Conservation (phyloP, 2,329 filamentous ascomycete species). For the Corniculantispora saksenae region DNA sequence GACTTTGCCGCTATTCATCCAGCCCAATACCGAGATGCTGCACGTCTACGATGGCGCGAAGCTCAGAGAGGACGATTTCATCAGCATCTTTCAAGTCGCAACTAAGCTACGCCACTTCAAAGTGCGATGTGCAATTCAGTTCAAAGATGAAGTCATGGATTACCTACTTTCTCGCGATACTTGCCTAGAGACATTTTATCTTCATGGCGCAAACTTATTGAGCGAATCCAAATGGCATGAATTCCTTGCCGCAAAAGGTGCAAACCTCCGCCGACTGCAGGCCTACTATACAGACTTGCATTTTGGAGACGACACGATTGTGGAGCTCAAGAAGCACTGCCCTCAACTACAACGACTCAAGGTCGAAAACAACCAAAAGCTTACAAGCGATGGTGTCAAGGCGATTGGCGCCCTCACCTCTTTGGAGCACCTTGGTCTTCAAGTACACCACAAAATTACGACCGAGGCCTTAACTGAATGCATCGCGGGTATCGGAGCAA, state of each 20-base stretch:
- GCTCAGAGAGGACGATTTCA: slow-evolving; percentile 73
- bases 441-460: slow-evolving; percentile 59
- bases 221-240: slow-evolving; percentile 73
- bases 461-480: slow-evolving; percentile 61
- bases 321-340: slow-evolving; percentile 63
- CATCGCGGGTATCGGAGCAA: slow-evolving; percentile 61
- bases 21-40: slow-evolving; percentile 51
- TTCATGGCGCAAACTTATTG: slow-evolving; percentile 84
- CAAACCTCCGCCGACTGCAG: slow-evolving; percentile 66
- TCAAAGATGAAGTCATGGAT: slow-evolving; percentile 82
- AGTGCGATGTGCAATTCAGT: slow-evolving; percentile 82
- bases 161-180: slow-evolving; percentile 75
- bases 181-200: slow-evolving; percentile 69
- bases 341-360: slow-evolving; percentile 74
- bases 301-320: slow-evolving; percentile 71
- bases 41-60: slow-evolving; percentile 62
- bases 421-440: slow-evolving; percentile 75
- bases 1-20: slow-evolving; percentile 59
- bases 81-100: slow-evolving; percentile 76
- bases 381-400: slow-evolving; percentile 66
- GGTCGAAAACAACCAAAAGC: slow-evolving; percentile 74
- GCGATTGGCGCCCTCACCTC: slow-evolving; percentile 62
- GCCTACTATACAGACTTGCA: slow-evolving; percentile 83
- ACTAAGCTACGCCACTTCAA: slow-evolving; percentile 70
- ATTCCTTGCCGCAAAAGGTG: slow-evolving; percentile 67